Base-by-base conservation (phyloP, 208 protist genomes). In the Acanthamoeba healyi region DNA sequence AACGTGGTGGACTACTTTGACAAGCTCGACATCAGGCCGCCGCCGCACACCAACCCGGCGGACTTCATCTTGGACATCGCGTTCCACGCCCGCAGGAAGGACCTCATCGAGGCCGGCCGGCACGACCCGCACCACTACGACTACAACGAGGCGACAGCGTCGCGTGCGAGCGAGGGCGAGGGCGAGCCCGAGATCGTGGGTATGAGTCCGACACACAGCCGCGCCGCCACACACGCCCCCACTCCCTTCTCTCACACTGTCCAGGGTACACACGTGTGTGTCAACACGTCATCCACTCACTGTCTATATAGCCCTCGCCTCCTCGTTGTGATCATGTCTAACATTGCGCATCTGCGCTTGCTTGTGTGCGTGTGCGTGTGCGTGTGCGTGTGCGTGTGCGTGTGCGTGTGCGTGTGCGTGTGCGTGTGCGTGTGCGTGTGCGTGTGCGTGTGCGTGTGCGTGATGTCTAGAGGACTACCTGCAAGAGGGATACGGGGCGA, bases 11-110 rank as follows among this genome's bases (percentile, higher is more conserved):
- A 77, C 32, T 94, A 94, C 46, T 94, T 94, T 58, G 65, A 77
- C 9, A 49, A 51, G 7, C 42, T 94, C 29, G 29, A 22, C 46
- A 65, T 94, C 49, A 49, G 36, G 34, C 51, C 44, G 26, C 89
- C 89, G 15, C 44, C n/a, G 44, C 67, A 84, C 67, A 51, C 38
- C 19, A 94, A 94, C 44, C 89, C 89, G 7, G 65, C 89, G 4
- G 89, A 94, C 89, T 94, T 92, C 58, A 74, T 92, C n/a, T 24
- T 92, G 32, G 86, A 92, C 86, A 72, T 92, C 3, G 44, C 81
- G 9, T 88, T 88, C n/a, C 81, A 88, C 81, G 81, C 81, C 17
- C 54, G 81, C 42, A 54, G 54, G 17, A 88, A 88, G 54, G 81
- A 88, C 44, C 32, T 79, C n/a, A 5, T 44, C 70, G 38, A 42